Evolutionary conservation across 1,284 basidiomycete genomes (phyloP).

Genomic region (Sporisorium graminicola): DNA sequence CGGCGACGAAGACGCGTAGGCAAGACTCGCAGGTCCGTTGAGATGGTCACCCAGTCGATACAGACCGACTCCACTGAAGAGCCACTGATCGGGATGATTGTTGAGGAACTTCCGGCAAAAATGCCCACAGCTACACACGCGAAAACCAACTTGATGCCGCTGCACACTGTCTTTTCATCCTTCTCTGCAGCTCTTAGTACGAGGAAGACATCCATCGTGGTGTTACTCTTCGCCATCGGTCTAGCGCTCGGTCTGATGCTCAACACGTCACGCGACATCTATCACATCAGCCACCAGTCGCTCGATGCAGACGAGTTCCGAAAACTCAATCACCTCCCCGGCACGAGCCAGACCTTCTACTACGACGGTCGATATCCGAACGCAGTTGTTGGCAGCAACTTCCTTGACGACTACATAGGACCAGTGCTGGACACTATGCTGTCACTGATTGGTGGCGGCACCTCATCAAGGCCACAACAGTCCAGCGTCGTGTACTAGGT

Average conservation of each 20-base stretch:
- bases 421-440: slow-evolving; percentile 27
- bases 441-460: slow-evolving; percentile 19
- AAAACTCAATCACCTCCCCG: slow-evolving; percentile 38
- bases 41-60: slow-evolving; percentile 38
- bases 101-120: not conserved
- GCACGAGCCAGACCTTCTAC: slow-evolving; percentile 24
- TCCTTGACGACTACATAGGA: slow-evolving; percentile 36
- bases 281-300: slow-evolving; percentile 36
- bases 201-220: slow-evolving; percentile 15
- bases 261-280: slow-evolving; percentile 52
- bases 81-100: slow-evolving; percentile 1
- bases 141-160: not conserved
- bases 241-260: slow-evolving; percentile 25
- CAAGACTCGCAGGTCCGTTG: slow-evolving; percentile 42
- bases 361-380: slow-evolving; percentile 45
- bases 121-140: not conserved
- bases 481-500: slow-evolving; percentile 34
- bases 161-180: not conserved
- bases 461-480: slow-evolving; percentile 5
- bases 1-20: slow-evolving; percentile 41
- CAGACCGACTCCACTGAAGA: slow-evolving; percentile 34
- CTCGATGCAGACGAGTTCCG: slow-evolving; percentile 45
- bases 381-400: slow-evolving; percentile 40
- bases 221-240: slow-evolving; percentile 26
- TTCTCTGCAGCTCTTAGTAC: slow-evolving; percentile 11